These are phyloP conservation scores for Venturia aucupariae DNA, from an alignment of 2,329 filamentous ascomycete species.

Conservation along the genomic window DNA sequence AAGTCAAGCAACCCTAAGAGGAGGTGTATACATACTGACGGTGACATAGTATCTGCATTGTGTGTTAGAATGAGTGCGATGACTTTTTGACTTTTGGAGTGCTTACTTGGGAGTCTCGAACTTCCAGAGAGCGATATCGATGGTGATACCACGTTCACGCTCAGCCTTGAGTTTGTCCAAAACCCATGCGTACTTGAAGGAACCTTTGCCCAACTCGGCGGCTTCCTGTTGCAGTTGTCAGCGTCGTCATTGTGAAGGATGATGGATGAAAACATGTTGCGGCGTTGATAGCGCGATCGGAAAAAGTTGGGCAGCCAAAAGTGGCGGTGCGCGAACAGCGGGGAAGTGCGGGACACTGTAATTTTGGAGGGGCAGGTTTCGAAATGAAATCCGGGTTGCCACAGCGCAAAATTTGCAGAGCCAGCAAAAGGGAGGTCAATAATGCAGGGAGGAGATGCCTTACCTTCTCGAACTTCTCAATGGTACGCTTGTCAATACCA, in stretches of 20 bases:
- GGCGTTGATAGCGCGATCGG: neutral
- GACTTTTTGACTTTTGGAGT: slow-evolving; percentile 36
- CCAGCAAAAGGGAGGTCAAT: slow-evolving; percentile 15
- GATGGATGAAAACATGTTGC: neutral
- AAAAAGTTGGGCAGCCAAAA: neutral
- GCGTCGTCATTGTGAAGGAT: neutral
- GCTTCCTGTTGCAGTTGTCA: slow-evolving; percentile 59
- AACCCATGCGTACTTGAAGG: slow-evolving; percentile 99
- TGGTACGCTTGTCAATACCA: slow-evolving; percentile 99
- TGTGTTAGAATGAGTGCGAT: slow-evolving; percentile 28
- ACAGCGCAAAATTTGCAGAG: slow-evolving; percentile 22
- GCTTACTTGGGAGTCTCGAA: slow-evolving; percentile 92
- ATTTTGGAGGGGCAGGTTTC: slow-evolving; percentile 3
- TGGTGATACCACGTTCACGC: slow-evolving; percentile 99
- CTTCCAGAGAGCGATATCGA: slow-evolving; percentile 99
- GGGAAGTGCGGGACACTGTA: neutral
- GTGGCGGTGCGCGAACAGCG: slow-evolving; percentile 9
- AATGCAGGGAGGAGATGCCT: slow-evolving; percentile 28
- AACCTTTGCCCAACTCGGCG: slow-evolving; percentile 98
- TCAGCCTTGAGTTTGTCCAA: slow-evolving; percentile 99
- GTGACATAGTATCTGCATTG: slow-evolving; percentile 24
- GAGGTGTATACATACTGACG: no score
- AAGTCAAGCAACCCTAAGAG: no score
- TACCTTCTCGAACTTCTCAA: slow-evolving; percentile 99
- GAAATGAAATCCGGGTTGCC: neutral